phyloP scores from a whole-genome alignment of 1,284 basidiomycete species.

The Ceratobasidium sp. region DNA sequence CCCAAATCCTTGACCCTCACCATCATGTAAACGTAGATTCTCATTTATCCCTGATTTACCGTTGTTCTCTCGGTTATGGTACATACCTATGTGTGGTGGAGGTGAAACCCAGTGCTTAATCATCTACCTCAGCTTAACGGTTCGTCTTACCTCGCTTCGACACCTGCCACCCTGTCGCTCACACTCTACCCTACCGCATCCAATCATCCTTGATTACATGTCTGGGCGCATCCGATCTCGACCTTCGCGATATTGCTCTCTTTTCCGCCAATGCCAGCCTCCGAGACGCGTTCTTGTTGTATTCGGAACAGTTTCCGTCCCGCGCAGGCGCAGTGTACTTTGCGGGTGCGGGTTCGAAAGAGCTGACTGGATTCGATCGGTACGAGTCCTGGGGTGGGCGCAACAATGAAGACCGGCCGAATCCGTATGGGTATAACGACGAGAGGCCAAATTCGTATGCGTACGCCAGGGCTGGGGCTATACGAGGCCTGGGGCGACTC shows the following conservation, averaged over 20 bases:
- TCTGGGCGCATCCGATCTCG: constrained; percentile 31
- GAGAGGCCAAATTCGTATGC: constrained; percentile 30
- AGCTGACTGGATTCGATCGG: constrained; percentile 26
- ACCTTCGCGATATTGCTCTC: constrained; percentile 30
- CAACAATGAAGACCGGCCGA: too few relatives aligned
- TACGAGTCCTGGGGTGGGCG: neutral
- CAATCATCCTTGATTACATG: neutral
- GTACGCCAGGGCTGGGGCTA: constrained; percentile 33
- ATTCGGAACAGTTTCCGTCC: constrained; percentile 38
- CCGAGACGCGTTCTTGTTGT: constrained; percentile 26
- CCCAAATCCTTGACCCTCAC: too few relatives aligned
- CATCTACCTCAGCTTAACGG: neutral
- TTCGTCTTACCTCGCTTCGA: neutral
- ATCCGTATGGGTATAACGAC: too few relatives aligned
- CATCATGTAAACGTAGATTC: too few relatives aligned
- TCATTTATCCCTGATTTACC: too few relatives aligned
- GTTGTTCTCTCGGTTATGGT: too few relatives aligned
- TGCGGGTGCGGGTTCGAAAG: constrained; percentile 7
- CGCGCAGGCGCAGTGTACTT: constrained; percentile 35
- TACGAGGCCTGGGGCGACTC: constrained; percentile 21
- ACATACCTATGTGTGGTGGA: too few relatives aligned
- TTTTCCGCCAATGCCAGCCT: constrained; percentile 17
- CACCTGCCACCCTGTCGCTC: too few relatives aligned
- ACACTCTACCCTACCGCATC: too few relatives aligned
- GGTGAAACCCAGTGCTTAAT: too few relatives aligned